These are phyloP conservation scores for Erysimum cheiri DNA, from an alignment of 441 rosid genomes.

Conservation along the genomic window DNA sequence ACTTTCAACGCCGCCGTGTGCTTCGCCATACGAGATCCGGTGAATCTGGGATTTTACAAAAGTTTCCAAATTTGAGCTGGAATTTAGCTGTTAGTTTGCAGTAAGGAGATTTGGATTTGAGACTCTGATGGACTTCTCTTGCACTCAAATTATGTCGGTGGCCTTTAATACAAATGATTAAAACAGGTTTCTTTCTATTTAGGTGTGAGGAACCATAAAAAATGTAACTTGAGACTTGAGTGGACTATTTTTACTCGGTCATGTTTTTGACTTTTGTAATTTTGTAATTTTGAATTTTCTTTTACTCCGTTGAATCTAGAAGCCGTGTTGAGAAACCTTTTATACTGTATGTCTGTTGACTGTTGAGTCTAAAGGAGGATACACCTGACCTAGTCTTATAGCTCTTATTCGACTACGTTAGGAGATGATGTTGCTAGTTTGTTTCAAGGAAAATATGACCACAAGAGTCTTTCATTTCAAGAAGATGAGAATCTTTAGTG, in stretches of 20 bases:
- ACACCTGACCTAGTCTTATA: neutral
- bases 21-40: slow-evolving; percentile 46
- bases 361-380: neutral
- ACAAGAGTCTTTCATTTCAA: neutral
- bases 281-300: too few relatives aligned
- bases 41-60: neutral
- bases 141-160: slow-evolving; percentile 13
- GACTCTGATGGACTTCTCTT: neutral
- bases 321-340: neutral
- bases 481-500: neutral
- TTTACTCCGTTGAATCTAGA: neutral
- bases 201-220: neutral
- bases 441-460: neutral
- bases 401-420: neutral
- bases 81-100: slow-evolving; percentile 7
- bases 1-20: slow-evolving; percentile 70
- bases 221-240: neutral
- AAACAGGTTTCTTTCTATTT: neutral
- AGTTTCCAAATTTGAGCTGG: slow-evolving; percentile 21
- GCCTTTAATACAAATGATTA: neutral
- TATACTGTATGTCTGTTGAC: neutral
- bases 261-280: too few relatives aligned
- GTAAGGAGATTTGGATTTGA: slow-evolving; percentile 2
- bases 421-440: neutral
- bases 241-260: neutral